Evolutionary conservation across 2,329 filamentous ascomycete species (phyloP), one percentile per base, ranked within the genome.

Genomic region (Thelonectria discophora): DNA sequence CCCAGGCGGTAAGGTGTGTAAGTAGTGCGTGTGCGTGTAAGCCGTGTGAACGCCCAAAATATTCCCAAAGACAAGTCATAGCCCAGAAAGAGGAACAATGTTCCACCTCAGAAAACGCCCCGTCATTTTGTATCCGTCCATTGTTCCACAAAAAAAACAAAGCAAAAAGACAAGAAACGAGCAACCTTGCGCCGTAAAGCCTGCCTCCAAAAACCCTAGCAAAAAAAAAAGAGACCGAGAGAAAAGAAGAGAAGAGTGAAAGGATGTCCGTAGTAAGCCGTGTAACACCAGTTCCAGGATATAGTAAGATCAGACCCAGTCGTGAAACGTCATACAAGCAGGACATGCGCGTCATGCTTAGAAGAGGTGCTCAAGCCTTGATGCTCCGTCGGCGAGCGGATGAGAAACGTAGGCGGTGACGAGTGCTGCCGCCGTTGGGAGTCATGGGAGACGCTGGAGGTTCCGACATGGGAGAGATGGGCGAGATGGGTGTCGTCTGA

Each of bases 351-450:
- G 43, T n/a, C 34, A 45, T 55, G 20, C 42, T 24, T 18, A 18
- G 18, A 20, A 46, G 11, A 48, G 24, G 11, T 52, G 51, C 46
- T 61, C 7, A 78, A 60, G 74, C 65, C 65, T 72, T 79, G 67
- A 81, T 72, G 69, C 79, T 82, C 69, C 77, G 75, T 59, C 79
- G 75, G 57, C 78, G 75, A 27, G 69, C 69, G 27, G 69, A 67
- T 45, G 66, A 63, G 55, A 72, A 58, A 47, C 70, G 63, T 30
- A 72, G 52, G 32, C 70, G 70, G 57, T 63, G 68, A 24, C 69
- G 64, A 34, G 68, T 70, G 50, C 69, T 59, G n/a, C n/a, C n/a
- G n/a, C n/a, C n/a, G 43, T 66, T 71, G 17, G 69, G 68, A 24
- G 70, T 72, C 68, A 71, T 69, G 30, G 70, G 70, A 32, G 70